Conservation (phyloP, 805 yeast genomes). For the Pichia sporocuriosa region DNA sequence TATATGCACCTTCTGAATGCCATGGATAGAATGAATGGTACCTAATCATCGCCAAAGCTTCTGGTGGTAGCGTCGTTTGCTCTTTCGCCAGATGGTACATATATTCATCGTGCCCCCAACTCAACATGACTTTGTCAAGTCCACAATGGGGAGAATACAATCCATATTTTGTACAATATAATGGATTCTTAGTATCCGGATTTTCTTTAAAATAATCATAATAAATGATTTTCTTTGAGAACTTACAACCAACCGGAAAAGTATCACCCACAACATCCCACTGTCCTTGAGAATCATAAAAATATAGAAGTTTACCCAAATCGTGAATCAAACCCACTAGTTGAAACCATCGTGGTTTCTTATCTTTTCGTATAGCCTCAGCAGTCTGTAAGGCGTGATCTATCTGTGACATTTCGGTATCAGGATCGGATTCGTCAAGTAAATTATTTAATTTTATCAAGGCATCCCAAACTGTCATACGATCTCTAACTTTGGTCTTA, state of each 20-base stretch:
- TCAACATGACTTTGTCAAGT: constrained; percentile 59
- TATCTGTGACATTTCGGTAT: constrained; percentile 65
- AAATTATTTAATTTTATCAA: constrained; percentile 52
- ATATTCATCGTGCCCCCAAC: constrained; percentile 79
- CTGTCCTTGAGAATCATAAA: constrained; percentile 66
- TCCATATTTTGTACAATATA: constrained; percentile 60
- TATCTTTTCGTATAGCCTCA: constrained; percentile 61
- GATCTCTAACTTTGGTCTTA: constrained; percentile 59
- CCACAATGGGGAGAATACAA: constrained; percentile 62
- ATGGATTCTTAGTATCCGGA: constrained; percentile 56
- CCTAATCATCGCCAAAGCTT: constrained; percentile 66
- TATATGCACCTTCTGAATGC: constrained; percentile 66
- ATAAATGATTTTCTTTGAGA: constrained; percentile 51
- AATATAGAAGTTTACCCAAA: constrained; percentile 60
- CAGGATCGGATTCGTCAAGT: constrained; percentile 69
- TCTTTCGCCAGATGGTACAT: constrained; percentile 66
- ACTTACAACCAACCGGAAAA: constrained; percentile 68
- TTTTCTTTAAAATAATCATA: constrained; percentile 53
- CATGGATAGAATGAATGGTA: constrained; percentile 74
- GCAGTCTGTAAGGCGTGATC: constrained; percentile 75
- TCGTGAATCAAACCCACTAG: constrained; percentile 68
- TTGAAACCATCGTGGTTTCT: constrained; percentile 72
- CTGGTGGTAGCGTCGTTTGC: constrained; percentile 56
- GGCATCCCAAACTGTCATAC: constrained; percentile 70
- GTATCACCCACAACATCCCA: constrained; percentile 83